Base-by-base conservation (phyloP, 1,284 basidiomycete genomes). In the Ceratobasidium theobromae region DNA sequence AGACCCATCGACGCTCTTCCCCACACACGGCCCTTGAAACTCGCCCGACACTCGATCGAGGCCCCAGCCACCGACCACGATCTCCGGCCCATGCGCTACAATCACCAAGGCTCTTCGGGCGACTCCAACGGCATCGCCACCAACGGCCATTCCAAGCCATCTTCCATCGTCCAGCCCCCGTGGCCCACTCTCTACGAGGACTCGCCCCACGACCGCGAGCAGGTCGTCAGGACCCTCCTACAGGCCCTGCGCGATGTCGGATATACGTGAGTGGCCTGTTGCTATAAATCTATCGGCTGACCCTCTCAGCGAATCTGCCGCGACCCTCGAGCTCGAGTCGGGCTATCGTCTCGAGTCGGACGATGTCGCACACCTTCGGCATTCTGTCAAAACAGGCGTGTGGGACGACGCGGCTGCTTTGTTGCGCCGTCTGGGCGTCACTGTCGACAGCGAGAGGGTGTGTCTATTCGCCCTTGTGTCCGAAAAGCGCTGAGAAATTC, bases 201-300 rank as follows among this genome's bases (percentile, higher is more conserved):
- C 75, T 87, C 88, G 69, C 79, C 80, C 69, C 81, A 97, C 65
- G 87, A 95, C 77, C 83, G 93, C 70, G 89, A 95, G 76, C 95
- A 99, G 78, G 90, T 95, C 71, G 87, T 98, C 55, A 83, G 96
- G 72, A 79, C 99, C 52, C 87, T 95, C 48, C 82, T 98, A 69
- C 96, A 99, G 76, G 91, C 89, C 68, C 77, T 99, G 71, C 81
- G 89, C 70, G 96, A 99, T 77, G 88, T 97, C 60, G 96, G 97
- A 4, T 98, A 97, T 96, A 74, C 78, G 95, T 86, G 53, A 58
- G 12, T 62, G 16, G 28, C 30, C 27, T 23, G 45, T 41, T 67
- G 25, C 30, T 12, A 16, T 38, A 14, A 48, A 40, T 35, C 12
- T 65, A 32, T 18, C 18, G 12, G 11, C 62, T 14, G 23, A 45